Base-by-base conservation (phyloP, 768 basidiomycete genomes). In the Serendipita sp. region DNA sequence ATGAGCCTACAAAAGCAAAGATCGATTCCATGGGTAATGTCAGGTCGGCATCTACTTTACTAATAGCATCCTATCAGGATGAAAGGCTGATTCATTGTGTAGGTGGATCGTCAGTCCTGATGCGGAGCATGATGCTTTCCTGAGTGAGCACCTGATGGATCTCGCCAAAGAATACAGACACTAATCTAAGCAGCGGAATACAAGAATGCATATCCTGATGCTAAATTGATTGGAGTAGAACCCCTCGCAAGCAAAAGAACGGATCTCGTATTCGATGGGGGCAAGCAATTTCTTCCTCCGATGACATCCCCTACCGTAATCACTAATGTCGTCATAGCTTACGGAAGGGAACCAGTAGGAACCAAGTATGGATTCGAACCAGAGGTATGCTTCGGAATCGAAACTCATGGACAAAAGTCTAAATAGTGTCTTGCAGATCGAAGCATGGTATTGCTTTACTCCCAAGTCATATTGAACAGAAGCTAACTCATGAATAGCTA, bases 351-450 rank as follows among this genome's bases (percentile, higher is more conserved):
- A 67, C 78, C 82, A 2, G 77, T 80, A 2, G 75, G 75, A 7
- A 84, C 84, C 26, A 75, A 75, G 50, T 91, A 89, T 66, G 90
- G 88, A 0, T 92, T 88, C 66, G 88, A 92, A 71, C 79, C 79
- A 33, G 86, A 88, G 67, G 79, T 81, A 65, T 42, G 63, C n/a
- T n/a, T 65, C 72, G 65, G 45, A n/a, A 16, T 61, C 20, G 17
- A 31, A 38, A 2, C 13, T 16, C 16, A 42, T 5, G 20, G 24
- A 30, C 42, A 17, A 28, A 9, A 0, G 41, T 31, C 33, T 60
- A 31, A 24, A 62, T 31, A n/a, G 42, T 43, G 17, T 16, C 14
- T 24, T 14, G 14, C 62, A 77, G 81, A 78, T 82, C 60, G 76
- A 80, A 50, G 75, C 79, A 60, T 79, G 81, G 80, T 81, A 63